These are phyloP conservation scores for Gymnopus androsaceus DNA, from an alignment of 1,284 basidiomycete genomes.

Conservation along the genomic window DNA sequence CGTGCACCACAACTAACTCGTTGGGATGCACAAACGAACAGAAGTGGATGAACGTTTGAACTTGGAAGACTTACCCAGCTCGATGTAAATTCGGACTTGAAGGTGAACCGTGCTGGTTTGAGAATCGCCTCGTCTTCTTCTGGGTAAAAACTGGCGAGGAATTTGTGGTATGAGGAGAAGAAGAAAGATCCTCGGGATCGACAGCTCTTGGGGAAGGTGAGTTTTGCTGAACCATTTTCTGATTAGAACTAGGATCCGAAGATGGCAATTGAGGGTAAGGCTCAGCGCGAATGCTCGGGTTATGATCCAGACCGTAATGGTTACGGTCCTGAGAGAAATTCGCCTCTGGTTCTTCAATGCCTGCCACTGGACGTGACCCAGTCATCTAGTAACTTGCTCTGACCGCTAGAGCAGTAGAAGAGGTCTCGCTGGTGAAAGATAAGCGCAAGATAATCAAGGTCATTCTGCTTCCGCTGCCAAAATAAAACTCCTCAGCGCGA, in stretches of 20 bases:
- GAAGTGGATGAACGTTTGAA: constrained; percentile 2
- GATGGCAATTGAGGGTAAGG: background rate
- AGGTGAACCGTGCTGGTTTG: background rate
- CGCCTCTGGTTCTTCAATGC: constrained; percentile 1
- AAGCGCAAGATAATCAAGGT: no score
- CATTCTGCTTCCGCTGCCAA: no score
- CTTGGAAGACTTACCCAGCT: constrained; percentile 7
- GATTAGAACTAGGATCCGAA: background rate
- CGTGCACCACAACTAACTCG: background rate
- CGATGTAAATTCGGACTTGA: constrained; percentile 9
- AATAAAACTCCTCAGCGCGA: no score
- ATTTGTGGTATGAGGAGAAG: background rate
- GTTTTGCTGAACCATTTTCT: background rate
- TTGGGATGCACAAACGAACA: background rate
- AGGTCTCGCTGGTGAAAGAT: no score
- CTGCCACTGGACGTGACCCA: background rate
- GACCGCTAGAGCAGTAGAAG: no score
- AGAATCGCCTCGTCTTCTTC: background rate
- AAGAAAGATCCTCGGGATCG: background rate
- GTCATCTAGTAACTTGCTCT: background rate
- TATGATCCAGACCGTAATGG: background rate
- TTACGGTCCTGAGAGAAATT: constrained; percentile 2
- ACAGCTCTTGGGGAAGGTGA: background rate
- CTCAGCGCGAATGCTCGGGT: background rate
- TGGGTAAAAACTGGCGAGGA: background rate